Evolutionary conservation across 2,329 filamentous ascomycete genomes (phyloP).

Genomic region (Trichoderma endophyticum): DNA sequence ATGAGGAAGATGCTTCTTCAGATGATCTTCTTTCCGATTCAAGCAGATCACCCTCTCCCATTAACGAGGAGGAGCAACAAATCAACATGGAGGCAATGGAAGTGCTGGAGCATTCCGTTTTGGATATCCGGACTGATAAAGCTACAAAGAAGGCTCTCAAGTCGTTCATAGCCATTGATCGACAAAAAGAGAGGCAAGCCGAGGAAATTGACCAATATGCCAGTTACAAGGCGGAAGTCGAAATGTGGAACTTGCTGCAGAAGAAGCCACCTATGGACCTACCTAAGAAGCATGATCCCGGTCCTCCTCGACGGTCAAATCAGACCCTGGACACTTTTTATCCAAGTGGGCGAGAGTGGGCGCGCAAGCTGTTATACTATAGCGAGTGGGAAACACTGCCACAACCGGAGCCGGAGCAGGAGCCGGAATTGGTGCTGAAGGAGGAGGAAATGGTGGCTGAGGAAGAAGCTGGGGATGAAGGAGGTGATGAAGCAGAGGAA

Average conservation of each 20-base stretch:
- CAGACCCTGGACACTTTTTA: conserved; percentile 37
- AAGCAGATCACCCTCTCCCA: conserved; percentile 5
- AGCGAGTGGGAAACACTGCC: conserved; percentile 43
- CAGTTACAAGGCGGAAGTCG: conserved; percentile 41
- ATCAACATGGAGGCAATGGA: conserved; percentile 42
- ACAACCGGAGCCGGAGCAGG: neutral
- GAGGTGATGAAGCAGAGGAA: neutral
- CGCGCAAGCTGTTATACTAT: conserved; percentile 33
- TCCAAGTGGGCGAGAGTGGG: conserved; percentile 40
- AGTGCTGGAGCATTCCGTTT: conserved; percentile 40
- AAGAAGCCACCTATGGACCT: conserved; percentile 36
- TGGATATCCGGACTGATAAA: conserved; percentile 38
- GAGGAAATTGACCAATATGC: conserved; percentile 41
- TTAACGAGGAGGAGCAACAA: conserved; percentile 30
- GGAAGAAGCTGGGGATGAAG: neutral
- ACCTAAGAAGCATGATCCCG: conserved; percentile 31
- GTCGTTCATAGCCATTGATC: conserved; percentile 40
- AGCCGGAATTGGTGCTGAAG: neutral
- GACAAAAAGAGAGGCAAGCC: conserved; percentile 43
- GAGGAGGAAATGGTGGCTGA: neutral
- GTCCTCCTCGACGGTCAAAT: conserved; percentile 28
- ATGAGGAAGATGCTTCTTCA: conserved; percentile 22
- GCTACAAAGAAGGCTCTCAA: conserved; percentile 37
- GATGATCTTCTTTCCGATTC: conserved; percentile 21
- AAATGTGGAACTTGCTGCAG: conserved; percentile 46